Evolutionary conservation across 106 monocot genomes (phyloP).

Genomic region (Apostasia ramifera): DNA sequence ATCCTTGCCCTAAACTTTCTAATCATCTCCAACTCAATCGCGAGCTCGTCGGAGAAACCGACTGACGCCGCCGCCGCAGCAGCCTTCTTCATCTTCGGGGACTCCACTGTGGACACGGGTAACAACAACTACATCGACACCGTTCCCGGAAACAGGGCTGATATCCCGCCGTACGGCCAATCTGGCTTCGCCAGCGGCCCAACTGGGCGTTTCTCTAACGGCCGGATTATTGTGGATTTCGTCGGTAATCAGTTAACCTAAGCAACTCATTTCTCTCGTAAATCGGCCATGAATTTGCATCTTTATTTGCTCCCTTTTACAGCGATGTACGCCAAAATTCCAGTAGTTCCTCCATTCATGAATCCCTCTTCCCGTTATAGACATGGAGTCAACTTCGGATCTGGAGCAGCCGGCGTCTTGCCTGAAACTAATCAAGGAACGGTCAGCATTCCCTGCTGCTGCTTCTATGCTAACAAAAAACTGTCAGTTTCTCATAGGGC

Average conservation of each 20-base stretch:
- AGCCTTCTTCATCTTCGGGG: conserved; percentile 22
- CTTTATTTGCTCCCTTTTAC: not conserved
- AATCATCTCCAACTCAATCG: not conserved
- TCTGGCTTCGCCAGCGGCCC: not conserved
- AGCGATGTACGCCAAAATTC: conserved; percentile 27
- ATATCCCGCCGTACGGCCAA: conserved; percentile 11
- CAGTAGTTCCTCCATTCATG: conserved; percentile 23
- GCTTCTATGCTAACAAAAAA: no score
- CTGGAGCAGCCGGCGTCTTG: conserved; percentile 30
- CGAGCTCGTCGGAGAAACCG: not conserved
- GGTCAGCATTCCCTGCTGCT: conserved; percentile 3
- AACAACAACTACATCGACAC: conserved; percentile 25
- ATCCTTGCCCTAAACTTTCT: not conserved
- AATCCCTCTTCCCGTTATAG: conserved; percentile 16
- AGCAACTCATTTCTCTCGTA: no score
- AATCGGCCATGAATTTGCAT: no score
- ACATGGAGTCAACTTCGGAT: conserved; percentile 28
- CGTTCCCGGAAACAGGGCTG: conserved; percentile 6
- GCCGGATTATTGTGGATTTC: conserved; percentile 22
- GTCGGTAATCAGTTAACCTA: conserved; percentile 2
- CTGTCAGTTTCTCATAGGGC: no score
- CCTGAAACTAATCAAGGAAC: conserved; percentile 25
- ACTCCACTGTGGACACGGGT: conserved; percentile 12
- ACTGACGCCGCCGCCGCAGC: not conserved
- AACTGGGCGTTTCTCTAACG: conserved; percentile 16